Evolutionary conservation across 2,329 filamentous ascomycete species (phyloP), one percentile per base, ranked within the genome.

Genomic region (Talaromyces sp.): DNA sequence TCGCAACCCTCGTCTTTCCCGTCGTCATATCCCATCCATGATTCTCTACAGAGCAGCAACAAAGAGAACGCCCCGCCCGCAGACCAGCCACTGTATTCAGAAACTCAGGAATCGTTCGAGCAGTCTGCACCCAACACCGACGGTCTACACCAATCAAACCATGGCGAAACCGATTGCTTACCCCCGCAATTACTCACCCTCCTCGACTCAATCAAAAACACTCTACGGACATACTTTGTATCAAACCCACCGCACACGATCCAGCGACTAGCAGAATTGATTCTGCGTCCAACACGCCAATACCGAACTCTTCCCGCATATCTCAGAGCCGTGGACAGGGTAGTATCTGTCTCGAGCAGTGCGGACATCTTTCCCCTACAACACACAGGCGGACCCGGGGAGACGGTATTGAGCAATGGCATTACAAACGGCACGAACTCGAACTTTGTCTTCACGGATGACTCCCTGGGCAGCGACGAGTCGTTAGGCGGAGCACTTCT

Each of bases 191-290:
- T 93, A 55, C 76, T 81, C 60, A 80, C 82, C 58, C 84, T 91
- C 70, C 77, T 91, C 53, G 72, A 75, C 62, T 84, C 84, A 60
- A 87, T 91, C 58, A 72, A 76, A 64, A 72, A 71, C 17, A 86
- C 87, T 17, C 80, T 96, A 43, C 80, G 76, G 55, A 81, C 80
- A 2, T 84, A 83, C 65, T 99, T 99, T 75, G 72, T 84, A 24
- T 79, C 81, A 3, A 84, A 89, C 67, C 93, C 95, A 1, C 95
- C 95, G 0, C 91, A 98, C 73, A 98, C 95, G 3, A 84, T 97
- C 63, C 95, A 99, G 77, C 89, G 95, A 43, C 84, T 99, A 24
- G 86, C 92, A 24, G 95, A 99, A 79, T 87, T 98, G 31, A 80
- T 96, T 4, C 81, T 96, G 38, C 77, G 82, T 27, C 95, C 95